phyloP scores from a whole-genome alignment of 2,329 filamentous ascomycete species.

The Claviceps spartinae region DNA sequence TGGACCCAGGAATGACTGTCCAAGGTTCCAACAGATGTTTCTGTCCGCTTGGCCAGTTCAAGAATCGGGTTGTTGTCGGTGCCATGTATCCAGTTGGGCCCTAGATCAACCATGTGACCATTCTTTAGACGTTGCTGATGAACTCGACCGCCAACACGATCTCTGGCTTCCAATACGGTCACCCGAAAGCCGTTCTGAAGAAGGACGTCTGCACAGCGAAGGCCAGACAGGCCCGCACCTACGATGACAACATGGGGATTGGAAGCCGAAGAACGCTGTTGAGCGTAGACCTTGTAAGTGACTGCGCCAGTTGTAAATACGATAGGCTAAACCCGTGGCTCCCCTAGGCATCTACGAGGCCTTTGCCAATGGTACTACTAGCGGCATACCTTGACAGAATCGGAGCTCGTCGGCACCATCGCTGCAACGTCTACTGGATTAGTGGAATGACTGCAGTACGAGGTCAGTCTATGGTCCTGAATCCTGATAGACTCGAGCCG shows the following conservation, averaged over 20 bases:
- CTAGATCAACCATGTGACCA: constrained; percentile 40
- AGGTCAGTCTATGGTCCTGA: constrained; percentile 30
- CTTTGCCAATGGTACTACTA: neutral
- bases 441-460: constrained; percentile 21
- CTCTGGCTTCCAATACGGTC: constrained; percentile 54
- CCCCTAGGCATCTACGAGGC: neutral
- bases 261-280: constrained; percentile 11
- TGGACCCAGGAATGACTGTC: constrained; percentile 42
- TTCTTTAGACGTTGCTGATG: constrained; percentile 35
- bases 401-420: constrained; percentile 18
- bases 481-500: constrained; percentile 32
- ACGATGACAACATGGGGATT: constrained; percentile 50
- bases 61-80: constrained; percentile 57
- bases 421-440: constrained; percentile 17
- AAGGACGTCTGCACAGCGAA: constrained; percentile 58
- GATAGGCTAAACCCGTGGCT: neutral
- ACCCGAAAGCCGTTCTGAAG: constrained; percentile 51
- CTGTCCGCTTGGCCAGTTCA: constrained; percentile 49
- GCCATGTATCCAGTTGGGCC: constrained; percentile 73
- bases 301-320: neutral
- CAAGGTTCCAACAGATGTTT: constrained; percentile 33
- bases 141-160: constrained; percentile 54
- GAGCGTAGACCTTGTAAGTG: neutral
- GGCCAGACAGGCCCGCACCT: constrained; percentile 55
- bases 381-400: constrained; percentile 21